Evolutionary conservation across 306 rosid genomes (phyloP).

Genomic region (Acacia crassicarpa): DNA sequence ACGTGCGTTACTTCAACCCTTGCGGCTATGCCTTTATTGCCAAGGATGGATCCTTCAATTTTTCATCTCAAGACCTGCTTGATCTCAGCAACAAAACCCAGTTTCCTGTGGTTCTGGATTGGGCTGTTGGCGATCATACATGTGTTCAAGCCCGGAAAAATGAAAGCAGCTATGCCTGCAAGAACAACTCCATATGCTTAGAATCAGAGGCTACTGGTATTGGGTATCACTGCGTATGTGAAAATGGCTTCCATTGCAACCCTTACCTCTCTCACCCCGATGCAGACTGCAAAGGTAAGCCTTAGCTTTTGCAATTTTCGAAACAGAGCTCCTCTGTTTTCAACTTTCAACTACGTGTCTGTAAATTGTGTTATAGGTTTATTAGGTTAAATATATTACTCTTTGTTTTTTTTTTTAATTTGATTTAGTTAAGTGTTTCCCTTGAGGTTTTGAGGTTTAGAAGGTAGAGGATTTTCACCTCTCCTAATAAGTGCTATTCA

Average conservation of each 20-base stretch:
- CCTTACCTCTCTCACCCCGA: constrained; percentile 21
- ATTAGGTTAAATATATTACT: no score
- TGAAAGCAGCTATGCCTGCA: neutral
- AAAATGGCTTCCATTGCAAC: constrained; percentile 26
- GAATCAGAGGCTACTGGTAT: neutral
- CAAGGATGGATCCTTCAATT: constrained; percentile 26
- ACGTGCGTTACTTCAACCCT: neutral
- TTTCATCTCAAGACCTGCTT: neutral
- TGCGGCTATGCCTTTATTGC: constrained; percentile 41
- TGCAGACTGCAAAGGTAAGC: constrained; percentile 29
- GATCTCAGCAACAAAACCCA: neutral
- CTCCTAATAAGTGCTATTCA: no score
- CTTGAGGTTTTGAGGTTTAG: no score
- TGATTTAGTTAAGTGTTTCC: no score
- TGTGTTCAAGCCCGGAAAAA: constrained; percentile 10
- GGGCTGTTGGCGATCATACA: constrained; percentile 40
- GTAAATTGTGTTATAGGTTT: no score
- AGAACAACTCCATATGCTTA: neutral
- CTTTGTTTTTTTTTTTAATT: no score
- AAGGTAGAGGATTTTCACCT: no score
- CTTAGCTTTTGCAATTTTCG: no score
- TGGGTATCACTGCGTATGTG: constrained; percentile 36
- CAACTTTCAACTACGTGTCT: no score
- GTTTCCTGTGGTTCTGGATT: constrained; percentile 39
- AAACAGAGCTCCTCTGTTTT: no score